Evolutionary conservation across 371 early-diverging fungal species (phyloP).

Genomic region (Circinella minor): DNA sequence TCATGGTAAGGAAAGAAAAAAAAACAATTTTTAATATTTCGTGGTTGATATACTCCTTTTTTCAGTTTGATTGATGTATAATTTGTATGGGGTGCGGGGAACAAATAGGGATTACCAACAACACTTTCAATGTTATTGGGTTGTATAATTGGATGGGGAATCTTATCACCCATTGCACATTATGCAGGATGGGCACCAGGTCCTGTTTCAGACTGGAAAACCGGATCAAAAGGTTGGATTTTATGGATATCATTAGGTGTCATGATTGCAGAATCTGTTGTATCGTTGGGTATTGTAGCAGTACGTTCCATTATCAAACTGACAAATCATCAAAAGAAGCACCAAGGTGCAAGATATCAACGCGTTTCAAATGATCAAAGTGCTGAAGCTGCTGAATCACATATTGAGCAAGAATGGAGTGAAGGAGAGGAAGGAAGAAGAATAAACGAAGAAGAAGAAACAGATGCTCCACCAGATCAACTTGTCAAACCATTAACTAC

Average conservation of each 20-base stretch:
- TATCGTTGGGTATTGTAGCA: conserved; percentile 66
- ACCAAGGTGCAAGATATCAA: not conserved
- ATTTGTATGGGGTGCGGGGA: no score
- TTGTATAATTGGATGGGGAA: conserved; percentile 81
- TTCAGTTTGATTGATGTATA: not conserved
- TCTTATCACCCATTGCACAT: conserved; percentile 74
- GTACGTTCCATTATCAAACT: conserved; percentile 34
- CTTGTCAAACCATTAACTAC: conserved; percentile 64
- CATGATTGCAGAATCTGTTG: conserved; percentile 80
- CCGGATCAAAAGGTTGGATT: conserved; percentile 83
- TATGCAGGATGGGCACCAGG: conserved; percentile 80
- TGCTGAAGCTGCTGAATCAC: conserved; percentile 17
- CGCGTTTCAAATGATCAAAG: conserved; percentile 7
- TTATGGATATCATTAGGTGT: conserved; percentile 84
- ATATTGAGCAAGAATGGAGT: conserved; percentile 28
- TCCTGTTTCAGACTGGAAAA: conserved; percentile 71
- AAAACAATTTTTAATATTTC: not conserved
- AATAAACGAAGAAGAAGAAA: conserved; percentile 27
- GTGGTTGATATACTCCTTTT: not conserved
- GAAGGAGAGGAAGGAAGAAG: conserved; percentile 16
- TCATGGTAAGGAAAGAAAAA: conserved; percentile 58
- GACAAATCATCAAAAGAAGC: not conserved
- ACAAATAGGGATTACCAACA: conserved; percentile 67
- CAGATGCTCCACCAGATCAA: conserved; percentile 53
- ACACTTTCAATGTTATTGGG: conserved; percentile 76